Evolutionary conservation across 257 asterid genomes (phyloP), one percentile per base, ranked within the genome.

Genomic region (Przewalskia tangutica): DNA sequence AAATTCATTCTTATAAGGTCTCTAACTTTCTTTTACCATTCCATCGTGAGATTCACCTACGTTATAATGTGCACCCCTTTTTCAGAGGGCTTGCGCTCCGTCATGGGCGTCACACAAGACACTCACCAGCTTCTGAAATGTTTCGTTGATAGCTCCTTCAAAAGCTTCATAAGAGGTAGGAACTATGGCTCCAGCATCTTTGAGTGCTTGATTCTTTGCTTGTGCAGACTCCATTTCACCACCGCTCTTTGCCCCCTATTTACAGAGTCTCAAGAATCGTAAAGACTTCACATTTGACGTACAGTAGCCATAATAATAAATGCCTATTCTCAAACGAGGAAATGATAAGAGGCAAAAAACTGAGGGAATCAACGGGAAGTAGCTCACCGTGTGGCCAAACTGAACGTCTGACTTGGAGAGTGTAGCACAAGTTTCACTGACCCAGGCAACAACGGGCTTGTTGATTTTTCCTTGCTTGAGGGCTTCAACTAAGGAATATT

Each of bases 161-260:
- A 95, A 90, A 81, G 97, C 94, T 88, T 95, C 99, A 84, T 51
- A 95, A 34, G 99, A 95, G 83, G 96, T 91, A 71, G 99, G 98
- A 81, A 95, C 99, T 77, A 85, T 89, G 78, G 99, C 99, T 58
- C 99, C 98, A 83, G 94, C 97, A 34, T 92, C 98, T 87, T 83
- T 88, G 62, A 95, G 95, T 81, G 99, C 99, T 90, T 92, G 91
- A 84, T 94, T 95, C 89, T 95, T 95, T 81, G 94, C 99, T 91
- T 95, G 97, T 56, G 99, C 99, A 79, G 99, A 94, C 88, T 95
- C 98, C 94, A 95, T 77, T 83, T 95, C 99, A 76, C 97, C 97
- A 73, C 97, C 99, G 87, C 97, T 95, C 90, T 94, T 95, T 77
- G 98, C 97, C 54, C 99, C 99, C 99, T 95, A 88, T 83, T 65